Evolutionary conservation across 176 grass and related monocot species (phyloP), one percentile per base, ranked within the genome.

Genomic region (Hyparrhenia diplandra): DNA sequence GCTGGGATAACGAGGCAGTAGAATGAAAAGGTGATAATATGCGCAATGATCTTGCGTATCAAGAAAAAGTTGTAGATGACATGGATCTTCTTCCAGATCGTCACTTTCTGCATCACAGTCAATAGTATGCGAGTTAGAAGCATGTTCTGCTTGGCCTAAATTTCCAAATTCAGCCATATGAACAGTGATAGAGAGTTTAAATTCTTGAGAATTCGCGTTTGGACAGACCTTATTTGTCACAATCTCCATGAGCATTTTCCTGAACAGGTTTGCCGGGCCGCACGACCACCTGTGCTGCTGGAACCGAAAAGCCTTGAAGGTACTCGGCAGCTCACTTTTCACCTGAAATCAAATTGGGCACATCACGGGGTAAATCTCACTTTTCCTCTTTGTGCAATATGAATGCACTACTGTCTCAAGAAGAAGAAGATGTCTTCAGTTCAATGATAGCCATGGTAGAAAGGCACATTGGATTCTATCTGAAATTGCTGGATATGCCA

Each of bases 51-150:
- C 71, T 89, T 92, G 71, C 94, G 84, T 31, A 88, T 84, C 63
- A 97, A 64, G 79, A 97, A 97, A 82, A 97, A 97, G 86, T 90
- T 93, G 86, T 97, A 97, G 76, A 97, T 90, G 77, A 97, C 85
- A 76, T 97, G 91, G 10, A 97, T 68, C 61, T 97, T 97, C 83
- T 92, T 93, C 91, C 91, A 97, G 55, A 97, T 69, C 52, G 91
- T 85, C 68, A 97, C 88, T 91, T 91, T 97, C 94, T 97, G 87
- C 85, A 87, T 5, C 4, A 84, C 16, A 35, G n/a, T 83, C 20
- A 64, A 76, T 12, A 71, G 36, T 37, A 89, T 23, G 65, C 6
- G 31, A 73, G 66, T 67, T 51, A 86, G 75, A 37, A 36, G 29
- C 74, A 57, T 5, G 41, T 36, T 60, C 17, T 23, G 10, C 59